phyloP scores from a whole-genome alignment of 768 basidiomycete species.

The Rhodotorula kratochvilovae region DNA sequence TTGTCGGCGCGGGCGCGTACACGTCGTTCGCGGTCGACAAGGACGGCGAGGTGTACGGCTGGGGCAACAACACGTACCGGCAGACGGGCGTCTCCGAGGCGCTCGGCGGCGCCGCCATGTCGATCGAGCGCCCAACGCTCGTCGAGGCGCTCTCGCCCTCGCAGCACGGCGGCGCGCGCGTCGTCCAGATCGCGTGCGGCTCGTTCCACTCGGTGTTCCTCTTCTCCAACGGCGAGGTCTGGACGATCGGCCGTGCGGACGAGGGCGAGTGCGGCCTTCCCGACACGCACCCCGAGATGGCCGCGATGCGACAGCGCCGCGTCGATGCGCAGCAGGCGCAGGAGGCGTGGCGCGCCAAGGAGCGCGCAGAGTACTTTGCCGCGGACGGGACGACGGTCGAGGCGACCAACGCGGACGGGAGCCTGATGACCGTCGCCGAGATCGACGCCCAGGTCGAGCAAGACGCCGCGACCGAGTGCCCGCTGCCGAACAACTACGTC shows the following conservation, averaged over 20 bases:
- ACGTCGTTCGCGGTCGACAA: constrained; percentile 88
- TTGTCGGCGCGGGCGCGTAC: constrained; percentile 73
- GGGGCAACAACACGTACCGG: constrained; percentile 87
- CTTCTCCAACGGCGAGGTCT: constrained; percentile 75
- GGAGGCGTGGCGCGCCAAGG: constrained; percentile 11
- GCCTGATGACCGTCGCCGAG: constrained; percentile 16
- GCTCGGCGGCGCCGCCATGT: constrained; percentile 46
- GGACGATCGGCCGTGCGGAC: constrained; percentile 77
- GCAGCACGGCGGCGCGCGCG: constrained; percentile 48
- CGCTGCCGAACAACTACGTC: constrained; percentile 46
- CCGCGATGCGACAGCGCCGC: constrained; percentile 40
- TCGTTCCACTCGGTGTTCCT: constrained; percentile 88
- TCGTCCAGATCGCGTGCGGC: constrained; percentile 68
- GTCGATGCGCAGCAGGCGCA: constrained; percentile 42
- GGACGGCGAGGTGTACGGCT: constrained; percentile 77
- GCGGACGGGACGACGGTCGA: constrained; percentile 12
- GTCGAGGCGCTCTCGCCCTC: constrained; percentile 47
- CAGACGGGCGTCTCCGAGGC: constrained; percentile 57
- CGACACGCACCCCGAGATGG: constrained; percentile 50
- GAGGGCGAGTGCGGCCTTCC: constrained; percentile 70
- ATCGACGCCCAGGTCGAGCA: constrained; percentile 42
- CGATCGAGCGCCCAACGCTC: constrained; percentile 57
- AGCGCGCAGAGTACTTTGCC: constrained; percentile 15
- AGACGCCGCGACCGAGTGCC: constrained; percentile 40
- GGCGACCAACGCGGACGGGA: not conserved